phyloP scores from a whole-genome alignment of 176 grass and related monocot genomes.

The Alopecurus myosuroides region DNA sequence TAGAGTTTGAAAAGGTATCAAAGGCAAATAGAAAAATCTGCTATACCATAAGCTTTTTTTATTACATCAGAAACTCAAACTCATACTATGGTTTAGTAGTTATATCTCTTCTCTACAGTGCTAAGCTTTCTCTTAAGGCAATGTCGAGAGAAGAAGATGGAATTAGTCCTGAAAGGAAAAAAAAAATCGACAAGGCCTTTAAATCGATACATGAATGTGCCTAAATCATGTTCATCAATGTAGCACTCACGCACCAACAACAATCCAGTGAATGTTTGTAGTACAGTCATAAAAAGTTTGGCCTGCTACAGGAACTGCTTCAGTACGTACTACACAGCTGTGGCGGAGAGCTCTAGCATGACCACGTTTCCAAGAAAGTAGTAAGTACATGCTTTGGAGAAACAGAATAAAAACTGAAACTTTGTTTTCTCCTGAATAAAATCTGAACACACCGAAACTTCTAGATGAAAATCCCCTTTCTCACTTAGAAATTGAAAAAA shows the following conservation, averaged over 20 bases:
- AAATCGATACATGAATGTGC: slow-evolving; percentile 46
- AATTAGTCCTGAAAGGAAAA: background rate
- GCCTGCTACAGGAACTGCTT: slow-evolving; percentile 8
- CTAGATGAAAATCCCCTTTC: background rate
- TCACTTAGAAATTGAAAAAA: too few relatives aligned
- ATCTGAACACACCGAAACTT: background rate
- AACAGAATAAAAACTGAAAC: background rate
- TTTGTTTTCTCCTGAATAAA: background rate
- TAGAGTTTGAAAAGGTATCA: background rate
- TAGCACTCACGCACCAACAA: slow-evolving; percentile 33
- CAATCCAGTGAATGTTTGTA: slow-evolving; percentile 45
- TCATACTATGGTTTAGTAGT: background rate
- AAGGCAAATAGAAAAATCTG: background rate
- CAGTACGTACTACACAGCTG: slow-evolving; percentile 24
- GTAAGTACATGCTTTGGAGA: background rate
- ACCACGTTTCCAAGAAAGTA: background rate
- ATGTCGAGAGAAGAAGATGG: background rate
- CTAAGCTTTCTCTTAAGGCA: background rate
- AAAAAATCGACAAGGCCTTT: slow-evolving; percentile 32
- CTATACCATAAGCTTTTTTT: background rate
- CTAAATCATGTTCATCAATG: slow-evolving; percentile 50
- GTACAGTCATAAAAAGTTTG: slow-evolving; percentile 26
- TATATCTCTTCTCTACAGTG: background rate
- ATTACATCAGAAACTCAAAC: background rate
- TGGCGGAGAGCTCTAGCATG: background rate